Conservation (phyloP, 2,329 filamentous ascomycete species). For the Coniochaeta prunicola region DNA sequence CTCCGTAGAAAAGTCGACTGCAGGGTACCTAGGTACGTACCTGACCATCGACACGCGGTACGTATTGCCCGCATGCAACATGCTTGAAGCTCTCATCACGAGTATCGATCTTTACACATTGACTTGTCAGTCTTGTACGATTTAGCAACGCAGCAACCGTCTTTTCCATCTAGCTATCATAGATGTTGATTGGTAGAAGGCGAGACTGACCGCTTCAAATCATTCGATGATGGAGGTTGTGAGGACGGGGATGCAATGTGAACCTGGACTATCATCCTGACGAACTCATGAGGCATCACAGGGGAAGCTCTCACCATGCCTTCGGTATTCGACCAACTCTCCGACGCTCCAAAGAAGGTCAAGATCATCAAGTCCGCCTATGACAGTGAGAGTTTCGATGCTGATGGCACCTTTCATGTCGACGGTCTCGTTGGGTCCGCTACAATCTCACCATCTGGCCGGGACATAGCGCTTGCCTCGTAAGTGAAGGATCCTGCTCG, state of each 20-base stretch:
- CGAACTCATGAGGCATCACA: background rate
- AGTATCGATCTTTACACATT: background rate
- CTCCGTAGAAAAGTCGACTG: background rate
- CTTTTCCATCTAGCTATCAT: background rate
- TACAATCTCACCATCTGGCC: constrained; percentile 84
- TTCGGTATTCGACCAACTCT: constrained; percentile 34
- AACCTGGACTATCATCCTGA: background rate
- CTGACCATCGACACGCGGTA: background rate
- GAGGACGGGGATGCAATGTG: constrained; percentile 2
- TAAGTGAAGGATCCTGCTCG: constrained; percentile 25
- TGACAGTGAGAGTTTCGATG: constrained; percentile 82
- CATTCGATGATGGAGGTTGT: background rate
- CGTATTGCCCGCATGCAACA: background rate
- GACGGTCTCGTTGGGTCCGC: constrained; percentile 79
- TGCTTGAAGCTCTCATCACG: background rate
- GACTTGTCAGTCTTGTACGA: background rate
- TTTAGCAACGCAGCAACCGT: background rate
- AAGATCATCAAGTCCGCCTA: constrained; percentile 62
- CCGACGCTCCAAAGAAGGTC: constrained; percentile 40
- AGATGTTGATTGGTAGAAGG: background rate
- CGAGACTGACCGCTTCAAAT: too few species aligned
- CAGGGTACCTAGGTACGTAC: background rate
- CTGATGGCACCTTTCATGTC: constrained; percentile 77
- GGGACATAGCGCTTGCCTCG: constrained; percentile 86
- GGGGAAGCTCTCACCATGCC: constrained; percentile 32